Evolutionary conservation across 345 rosid genomes (phyloP).

Genomic region (Geranium brycei): DNA sequence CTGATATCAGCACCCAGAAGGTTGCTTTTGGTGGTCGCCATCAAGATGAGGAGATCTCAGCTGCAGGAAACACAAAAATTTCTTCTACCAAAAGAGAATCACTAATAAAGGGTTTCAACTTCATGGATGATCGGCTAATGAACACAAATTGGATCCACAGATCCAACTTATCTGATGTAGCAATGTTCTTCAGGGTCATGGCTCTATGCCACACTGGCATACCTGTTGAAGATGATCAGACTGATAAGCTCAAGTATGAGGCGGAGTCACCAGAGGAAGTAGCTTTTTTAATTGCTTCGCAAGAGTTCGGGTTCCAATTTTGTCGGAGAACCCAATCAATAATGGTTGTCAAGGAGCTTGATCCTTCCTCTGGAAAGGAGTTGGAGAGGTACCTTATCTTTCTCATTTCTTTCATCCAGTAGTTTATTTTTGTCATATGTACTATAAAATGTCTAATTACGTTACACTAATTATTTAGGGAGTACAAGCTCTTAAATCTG

Average conservation of each 20-base stretch:
- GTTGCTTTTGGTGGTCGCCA: neutral
- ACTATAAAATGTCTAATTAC: no score
- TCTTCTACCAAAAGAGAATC: slow-evolving; percentile 5
- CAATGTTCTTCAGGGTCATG: slow-evolving; percentile 57
- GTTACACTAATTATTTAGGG: slow-evolving; percentile 22
- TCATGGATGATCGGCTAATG: slow-evolving; percentile 50
- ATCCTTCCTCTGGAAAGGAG: slow-evolving; percentile 27
- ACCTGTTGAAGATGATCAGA: slow-evolving; percentile 38
- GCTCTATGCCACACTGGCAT: slow-evolving; percentile 67
- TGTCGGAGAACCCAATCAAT: slow-evolving; percentile 51
- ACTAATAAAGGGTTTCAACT: slow-evolving; percentile 48
- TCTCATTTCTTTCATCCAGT: neutral
- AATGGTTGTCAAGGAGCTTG: slow-evolving; percentile 34
- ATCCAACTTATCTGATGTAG: slow-evolving; percentile 26
- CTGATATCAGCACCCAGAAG: slow-evolving; percentile 8
- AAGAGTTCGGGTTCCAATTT: slow-evolving; percentile 65
- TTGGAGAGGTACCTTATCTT: slow-evolving; percentile 34
- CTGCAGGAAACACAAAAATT: no score
- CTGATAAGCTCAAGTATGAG: slow-evolving; percentile 44
- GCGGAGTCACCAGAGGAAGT: slow-evolving; percentile 90
- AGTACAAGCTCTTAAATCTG: slow-evolving; percentile 51
- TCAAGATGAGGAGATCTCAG: no score
- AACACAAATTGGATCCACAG: slow-evolving; percentile 37
- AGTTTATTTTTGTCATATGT: no score
- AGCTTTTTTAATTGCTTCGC: slow-evolving; percentile 55